Conservation (phyloP, 306 rosid species). For the Crataegus laevigata region DNA sequence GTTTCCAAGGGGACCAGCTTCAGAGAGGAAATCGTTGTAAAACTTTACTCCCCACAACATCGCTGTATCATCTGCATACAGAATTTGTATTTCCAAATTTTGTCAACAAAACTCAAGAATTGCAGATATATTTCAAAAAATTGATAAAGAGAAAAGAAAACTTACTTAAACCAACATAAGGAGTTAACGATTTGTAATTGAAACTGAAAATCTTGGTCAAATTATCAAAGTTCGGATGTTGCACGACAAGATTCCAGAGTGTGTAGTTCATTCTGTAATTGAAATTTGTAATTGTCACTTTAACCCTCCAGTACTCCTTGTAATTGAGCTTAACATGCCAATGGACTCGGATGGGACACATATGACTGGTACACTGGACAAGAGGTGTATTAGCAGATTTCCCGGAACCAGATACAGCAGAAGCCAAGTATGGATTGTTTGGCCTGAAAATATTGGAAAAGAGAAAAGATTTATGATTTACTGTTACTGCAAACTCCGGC, state of each 20-base stretch:
- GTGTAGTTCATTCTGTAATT: constrained; percentile 93
- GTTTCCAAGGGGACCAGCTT: constrained; percentile 81
- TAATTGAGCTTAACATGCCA: constrained; percentile 99
- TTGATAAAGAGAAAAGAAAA: constrained; percentile 8
- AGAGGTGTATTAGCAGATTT: constrained; percentile 53
- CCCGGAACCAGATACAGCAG: constrained; percentile 56
- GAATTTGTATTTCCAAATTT: not conserved
- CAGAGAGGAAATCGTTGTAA: constrained; percentile 74
- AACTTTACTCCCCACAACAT: constrained; percentile 91
- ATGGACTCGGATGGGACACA: constrained; percentile 95
- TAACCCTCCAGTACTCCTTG: constrained; percentile 97
- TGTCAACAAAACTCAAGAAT: not conserved
- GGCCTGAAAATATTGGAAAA: constrained; percentile 32
- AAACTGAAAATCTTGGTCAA: constrained; percentile 86
- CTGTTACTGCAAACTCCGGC: not conserved
- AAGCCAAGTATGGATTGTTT: constrained; percentile 58
- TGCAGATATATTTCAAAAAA: not conserved
- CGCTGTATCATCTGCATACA: constrained; percentile 84
- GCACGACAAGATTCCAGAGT: constrained; percentile 89
- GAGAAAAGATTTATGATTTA: not conserved
- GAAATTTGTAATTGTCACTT: constrained; percentile 87
- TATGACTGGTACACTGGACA: constrained; percentile 87
- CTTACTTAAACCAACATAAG: constrained; percentile 94
- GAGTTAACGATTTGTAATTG: constrained; percentile 68
- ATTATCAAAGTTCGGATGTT: constrained; percentile 93